Percentiles rank a stretch among this genome's conserved stretches.
Conservation (phyloP, 306 rosid species). For the Cucumis hystrix region DNA sequence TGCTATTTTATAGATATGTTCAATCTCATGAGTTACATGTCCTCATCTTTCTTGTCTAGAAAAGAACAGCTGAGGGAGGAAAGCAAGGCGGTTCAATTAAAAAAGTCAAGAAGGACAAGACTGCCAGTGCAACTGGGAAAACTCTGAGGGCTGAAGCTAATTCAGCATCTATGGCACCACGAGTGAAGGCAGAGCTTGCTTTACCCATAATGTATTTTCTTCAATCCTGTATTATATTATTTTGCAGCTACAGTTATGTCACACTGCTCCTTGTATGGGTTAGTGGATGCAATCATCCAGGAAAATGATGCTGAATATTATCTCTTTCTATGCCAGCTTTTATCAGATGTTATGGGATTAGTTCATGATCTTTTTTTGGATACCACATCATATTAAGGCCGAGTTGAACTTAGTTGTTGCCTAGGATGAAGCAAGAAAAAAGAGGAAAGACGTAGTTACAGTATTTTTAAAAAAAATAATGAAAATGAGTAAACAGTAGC, state of each 20-base stretch:
- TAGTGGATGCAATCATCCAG: neutral
- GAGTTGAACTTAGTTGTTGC: neutral
- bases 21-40: neutral
- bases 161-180: constrained; percentile 48
- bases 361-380: neutral
- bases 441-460: neutral
- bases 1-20: neutral
- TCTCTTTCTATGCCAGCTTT: neutral
- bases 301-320: neutral
- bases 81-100: constrained; percentile 84
- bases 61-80: constrained; percentile 69
- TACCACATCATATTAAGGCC: neutral
- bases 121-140: constrained; percentile 56
- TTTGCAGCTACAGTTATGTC: neutral
- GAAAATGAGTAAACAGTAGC: neutral
- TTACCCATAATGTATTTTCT: constrained; percentile 67
- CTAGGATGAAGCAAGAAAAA: neutral
- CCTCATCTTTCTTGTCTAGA: constrained; percentile 34
- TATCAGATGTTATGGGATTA: neutral
- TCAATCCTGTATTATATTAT: constrained; percentile 6
- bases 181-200: constrained; percentile 85
- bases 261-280: neutral
- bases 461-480: neutral
- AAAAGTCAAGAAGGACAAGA: constrained; percentile 82
- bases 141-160: constrained; percentile 52